phyloP scores from a whole-genome alignment of 2,329 filamentous ascomycete genomes.

The Cryphonectria nitschkei region DNA sequence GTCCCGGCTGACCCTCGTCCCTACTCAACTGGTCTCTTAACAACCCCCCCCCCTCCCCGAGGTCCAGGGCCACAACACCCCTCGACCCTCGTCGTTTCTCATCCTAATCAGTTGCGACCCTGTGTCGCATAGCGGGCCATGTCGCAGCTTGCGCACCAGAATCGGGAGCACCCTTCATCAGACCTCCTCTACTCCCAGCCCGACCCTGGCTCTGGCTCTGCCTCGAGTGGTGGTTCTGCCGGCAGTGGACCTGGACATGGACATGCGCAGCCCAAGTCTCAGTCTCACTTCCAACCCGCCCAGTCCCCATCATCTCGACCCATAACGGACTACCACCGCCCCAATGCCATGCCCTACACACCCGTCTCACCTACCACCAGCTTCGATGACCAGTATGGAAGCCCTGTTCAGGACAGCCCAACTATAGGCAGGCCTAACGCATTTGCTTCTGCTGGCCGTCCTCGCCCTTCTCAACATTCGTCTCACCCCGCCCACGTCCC shows the following conservation, averaged over 20 bases:
- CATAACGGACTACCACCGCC: constrained; percentile 26
- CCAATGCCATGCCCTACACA: constrained; percentile 21
- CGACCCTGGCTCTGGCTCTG: constrained; percentile 23
- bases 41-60: not conserved
- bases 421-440: constrained; percentile 47
- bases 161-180: constrained; percentile 46
- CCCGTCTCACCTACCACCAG: constrained; percentile 24
- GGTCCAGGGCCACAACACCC: constrained; percentile 6
- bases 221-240: not conserved
- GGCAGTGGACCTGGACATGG: constrained; percentile 5
- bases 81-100: constrained; percentile 15
- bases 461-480: constrained; percentile 12
- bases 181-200: constrained; percentile 33
- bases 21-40: constrained; percentile 5
- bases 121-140: constrained; percentile 50
- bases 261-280: constrained; percentile 20
- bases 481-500: constrained; percentile 28
- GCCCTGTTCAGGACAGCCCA: constrained; percentile 49
- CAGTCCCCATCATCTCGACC: constrained; percentile 20
- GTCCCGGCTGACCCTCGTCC: constrained; percentile 10
- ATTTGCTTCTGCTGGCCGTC: constrained; percentile 1
- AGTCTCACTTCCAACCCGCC: constrained; percentile 25
- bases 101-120: constrained; percentile 10
- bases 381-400: constrained; percentile 28
- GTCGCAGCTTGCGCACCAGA: constrained; percentile 56